Base-by-base conservation (phyloP, 441 rosid species). In the Macaranga tanarius region DNA sequence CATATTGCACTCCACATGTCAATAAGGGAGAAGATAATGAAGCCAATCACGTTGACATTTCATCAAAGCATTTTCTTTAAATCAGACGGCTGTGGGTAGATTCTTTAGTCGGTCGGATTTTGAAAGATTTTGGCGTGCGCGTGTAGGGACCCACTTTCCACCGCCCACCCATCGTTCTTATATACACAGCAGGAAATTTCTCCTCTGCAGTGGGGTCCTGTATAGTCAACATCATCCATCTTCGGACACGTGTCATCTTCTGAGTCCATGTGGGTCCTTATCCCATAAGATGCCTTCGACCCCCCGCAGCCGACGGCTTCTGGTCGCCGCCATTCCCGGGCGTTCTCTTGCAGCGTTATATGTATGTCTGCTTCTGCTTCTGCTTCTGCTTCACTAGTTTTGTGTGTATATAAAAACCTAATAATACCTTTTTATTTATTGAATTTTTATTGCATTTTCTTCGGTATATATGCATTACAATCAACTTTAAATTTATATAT, bases 81-180 rank as follows among this genome's bases (percentile, higher is more conserved):
- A 83, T 81, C 84, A 0, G 75, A 77, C 84, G 86, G 84, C 64
- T 20, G 65, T 34, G 63, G 62, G n/a, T 76, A 26, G 80, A 77
- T 80, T 65, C 82, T 73, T 81, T 74, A 1, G 76, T 50, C 55
- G 71, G 75, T 34, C 38, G 38, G 81, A 63, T 72, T 47, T 72
- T 58, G 51, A 73, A 45, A 61, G 61, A 57, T 44, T 52, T 54
- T 15, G 69, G 71, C 83, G 75, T 62, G 85, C 78, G 81, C 64
- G 11, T 57, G 55, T 51, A 13, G 59, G 81, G 75, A 70, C 78
- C 84, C 79, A 70, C 74, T 5, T 10, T 61, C 77, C 67, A 68
- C 74, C 79, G 71, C 80, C 82, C 72, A 77, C 74, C 77, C 61
- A 67, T 74, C 12, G 20, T 16, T 59, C 8, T 57, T 61, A n/a